Conservation (phyloP, 192 early-diverging fungal genomes). For the Backusella circina region DNA sequence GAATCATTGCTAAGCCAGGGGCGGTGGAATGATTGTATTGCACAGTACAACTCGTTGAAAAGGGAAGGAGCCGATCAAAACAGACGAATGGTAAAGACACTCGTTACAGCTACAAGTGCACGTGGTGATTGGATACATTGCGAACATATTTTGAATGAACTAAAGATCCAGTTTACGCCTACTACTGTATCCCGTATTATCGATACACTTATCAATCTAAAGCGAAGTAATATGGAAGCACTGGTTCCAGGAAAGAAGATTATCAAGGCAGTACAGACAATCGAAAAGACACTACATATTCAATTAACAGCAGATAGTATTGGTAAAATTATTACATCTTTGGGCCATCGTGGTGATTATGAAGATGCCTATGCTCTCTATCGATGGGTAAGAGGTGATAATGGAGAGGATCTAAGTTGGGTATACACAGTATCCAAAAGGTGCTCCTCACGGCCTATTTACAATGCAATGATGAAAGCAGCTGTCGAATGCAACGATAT, state of each 20-base stretch:
- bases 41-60: not conserved
- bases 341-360: constrained; percentile 11
- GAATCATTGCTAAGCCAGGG: not conserved
- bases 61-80: not conserved
- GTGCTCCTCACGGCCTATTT: not conserved
- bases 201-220: not conserved
- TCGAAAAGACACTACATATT: constrained; percentile 7
- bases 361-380: constrained; percentile 13
- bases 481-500: constrained; percentile 10
- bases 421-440: not conserved
- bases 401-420: not conserved
- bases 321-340: not conserved
- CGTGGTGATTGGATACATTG: constrained; percentile 3
- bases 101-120: not conserved
- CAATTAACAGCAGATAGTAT: not conserved
- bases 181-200: constrained; percentile 7
- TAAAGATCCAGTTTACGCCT: not conserved
- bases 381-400: constrained; percentile 11
- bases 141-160: not conserved
- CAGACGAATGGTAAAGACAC: constrained; percentile 7
- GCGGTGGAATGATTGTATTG: not conserved
- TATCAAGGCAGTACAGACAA: not conserved
- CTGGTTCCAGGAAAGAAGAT: constrained; percentile 4
- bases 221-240: not conserved
- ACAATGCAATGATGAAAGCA: constrained; percentile 12